Evolutionary conservation across 2,329 filamentous ascomycete species (phyloP), one percentile per base, ranked within the genome.

Genomic region (Celoporthe dispersa): DNA sequence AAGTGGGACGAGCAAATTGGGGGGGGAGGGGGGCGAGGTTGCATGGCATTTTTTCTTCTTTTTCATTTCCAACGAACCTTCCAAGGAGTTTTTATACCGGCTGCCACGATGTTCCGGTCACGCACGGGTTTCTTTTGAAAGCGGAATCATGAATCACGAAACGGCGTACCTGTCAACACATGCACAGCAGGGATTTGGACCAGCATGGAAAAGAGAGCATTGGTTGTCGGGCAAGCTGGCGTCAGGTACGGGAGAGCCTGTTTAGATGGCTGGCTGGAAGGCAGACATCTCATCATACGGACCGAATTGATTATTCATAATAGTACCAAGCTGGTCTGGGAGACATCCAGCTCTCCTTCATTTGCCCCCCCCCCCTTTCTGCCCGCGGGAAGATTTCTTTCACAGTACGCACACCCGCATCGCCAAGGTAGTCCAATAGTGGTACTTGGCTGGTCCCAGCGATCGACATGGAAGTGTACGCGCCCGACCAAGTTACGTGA

Each of bases 111-210:
- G n/a, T n/a, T 31, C 33, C 41, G 48, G 41, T 22, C 28, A 64
- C 61, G 64, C 39, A 53, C 55, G 51, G n/a, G 64, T 51, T 22
- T 19, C 37, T 9, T 55, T 28, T 62, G 51, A 66, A 39, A 48
- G 33, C 62, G 53, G 31, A 59, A 67, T 65, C 37, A 72, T 66
- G 70, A 72, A 44, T 68, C 61, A 72, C 48, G 70, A 70, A 62
- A 63, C 28, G 63, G 70, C 67, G 67, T 67, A 67, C 55, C 61
- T 53, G n/a, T 48, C 62, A 68, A 25, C 51, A 63, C 66, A 41
- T 53, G 19, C 22, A 25, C 63, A 57, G 31, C 33, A 62, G 68
- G 68, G 61, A 63, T 64, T 57, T 51, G 65, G 64, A 57, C 61
- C 51, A 67, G 64, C 69, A 31, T 68, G 63, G 59, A 63, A 63